Evolutionary conservation across 2,329 filamentous ascomycete genomes (phyloP).

Genomic region (Amylocarpus encephaloides): DNA sequence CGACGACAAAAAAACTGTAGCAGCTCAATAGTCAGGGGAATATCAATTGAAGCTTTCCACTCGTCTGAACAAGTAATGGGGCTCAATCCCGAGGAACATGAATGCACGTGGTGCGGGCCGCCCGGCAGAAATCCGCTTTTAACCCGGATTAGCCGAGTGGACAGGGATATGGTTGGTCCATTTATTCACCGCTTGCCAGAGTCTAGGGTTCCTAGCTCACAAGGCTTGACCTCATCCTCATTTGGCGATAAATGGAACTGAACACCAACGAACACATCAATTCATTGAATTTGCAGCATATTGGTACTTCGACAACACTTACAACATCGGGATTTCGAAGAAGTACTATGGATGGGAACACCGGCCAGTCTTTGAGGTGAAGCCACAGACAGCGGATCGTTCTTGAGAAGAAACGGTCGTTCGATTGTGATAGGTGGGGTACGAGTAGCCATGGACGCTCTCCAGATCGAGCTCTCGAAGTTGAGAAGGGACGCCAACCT

Average conservation of each 20-base stretch:
- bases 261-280: too few species aligned
- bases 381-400: not conserved
- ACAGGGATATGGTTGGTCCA: not conserved
- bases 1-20: not conserved
- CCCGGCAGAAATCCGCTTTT: not conserved
- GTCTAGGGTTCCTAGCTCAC: too few species aligned
- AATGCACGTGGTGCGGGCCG: not conserved
- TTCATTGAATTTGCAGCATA: too few species aligned
- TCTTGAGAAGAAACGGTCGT: not conserved
- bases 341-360: too few species aligned
- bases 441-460: slow-evolving; percentile 28
- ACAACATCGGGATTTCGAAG: too few species aligned
- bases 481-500: slow-evolving; percentile 29
- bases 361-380: not conserved
- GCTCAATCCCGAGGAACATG: not conserved
- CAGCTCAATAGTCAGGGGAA: not conserved
- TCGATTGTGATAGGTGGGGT: slow-evolving; percentile 11
- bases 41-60: not conserved
- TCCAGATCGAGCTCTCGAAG: slow-evolving; percentile 29
- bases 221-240: too few species aligned
- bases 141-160: not conserved
- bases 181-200: not conserved
- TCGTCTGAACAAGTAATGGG: not conserved
- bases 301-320: too few species aligned
- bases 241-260: too few species aligned